Base-by-base conservation (phyloP, 345 rosid genomes). In the Dimocarpus longan region DNA sequence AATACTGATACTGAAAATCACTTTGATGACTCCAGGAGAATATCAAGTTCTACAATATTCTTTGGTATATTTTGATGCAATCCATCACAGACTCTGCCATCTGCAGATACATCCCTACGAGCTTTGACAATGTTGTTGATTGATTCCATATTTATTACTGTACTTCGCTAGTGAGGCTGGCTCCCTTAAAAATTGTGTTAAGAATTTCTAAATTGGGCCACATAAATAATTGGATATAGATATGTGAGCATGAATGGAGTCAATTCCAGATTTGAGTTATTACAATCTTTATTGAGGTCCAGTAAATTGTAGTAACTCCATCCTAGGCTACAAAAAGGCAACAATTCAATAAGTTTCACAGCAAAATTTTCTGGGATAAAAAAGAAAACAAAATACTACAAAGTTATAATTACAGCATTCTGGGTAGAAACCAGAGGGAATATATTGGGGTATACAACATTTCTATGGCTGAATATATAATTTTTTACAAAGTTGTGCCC, bases 371-470 rank as follows among this genome's bases (percentile, higher is more conserved):
- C 42, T 32, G 15, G 5, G 6, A 15, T 54, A 44, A 10, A 59
- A 74, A 19, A 46, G 13, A 46, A 7, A 64, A 16, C 78, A 18
- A 43, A 67, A 8, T n/a, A 43, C 70, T 22, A 73, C 54, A 60
- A 60, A 43, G 22, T 43, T 46, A 24, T 75, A 75, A 64, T 75
- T 75, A 75, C 78, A 75, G 70, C 22, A 74, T 43, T 74, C 59
- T 63, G 44, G 43, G n/a, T 74, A 44, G 70, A 54, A 63, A 11
- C 67, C 60, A 74, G 57, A 6, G 76, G 59, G 6, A 74, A 74
- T 74, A 65, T 40, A 32, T 32, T 57, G 76, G 66, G 42, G 68
- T 74, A 63, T 75, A 46, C 70, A 46, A 73, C 9, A 43, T 26
- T 5, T 73, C 67, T 21, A 59, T 32, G 48, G 48, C 10, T 8